A percentile compares a stretch with the other conserved stretches of the same genome.
Conservation (phyloP, 1,139 yeast species). For the Geotrichum siamense region DNA sequence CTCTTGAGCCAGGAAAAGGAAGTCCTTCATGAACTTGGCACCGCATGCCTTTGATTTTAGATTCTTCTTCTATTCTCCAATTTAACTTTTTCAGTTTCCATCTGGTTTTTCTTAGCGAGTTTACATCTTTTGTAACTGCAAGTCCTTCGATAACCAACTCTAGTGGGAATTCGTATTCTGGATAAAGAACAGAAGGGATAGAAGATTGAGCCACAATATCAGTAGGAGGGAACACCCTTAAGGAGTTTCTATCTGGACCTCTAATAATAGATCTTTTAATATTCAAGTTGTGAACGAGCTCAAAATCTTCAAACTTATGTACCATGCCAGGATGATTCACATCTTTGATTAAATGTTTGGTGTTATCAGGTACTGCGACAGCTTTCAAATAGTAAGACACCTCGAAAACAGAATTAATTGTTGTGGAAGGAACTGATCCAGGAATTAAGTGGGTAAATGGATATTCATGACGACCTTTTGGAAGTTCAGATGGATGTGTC, state of each 20-base stretch:
- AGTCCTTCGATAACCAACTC: constrained; percentile 80
- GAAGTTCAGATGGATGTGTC: constrained; percentile 46
- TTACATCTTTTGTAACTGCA: constrained; percentile 38
- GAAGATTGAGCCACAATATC: constrained; percentile 80
- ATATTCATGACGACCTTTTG: constrained; percentile 67
- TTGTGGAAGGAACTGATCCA: constrained; percentile 82
- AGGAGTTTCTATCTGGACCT: constrained; percentile 79
- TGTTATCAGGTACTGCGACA: constrained; percentile 41
- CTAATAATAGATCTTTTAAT: constrained; percentile 70
- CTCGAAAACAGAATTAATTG: constrained; percentile 46
- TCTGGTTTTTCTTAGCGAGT: constrained; percentile 42
- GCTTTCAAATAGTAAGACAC: constrained; percentile 74
- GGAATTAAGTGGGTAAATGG: constrained; percentile 92
- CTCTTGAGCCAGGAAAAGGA: constrained; percentile 4
- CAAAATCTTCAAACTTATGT: not conserved
- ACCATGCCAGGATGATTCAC: constrained; percentile 13
- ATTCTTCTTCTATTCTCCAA: constrained; percentile 87
- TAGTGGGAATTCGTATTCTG: constrained; percentile 75
- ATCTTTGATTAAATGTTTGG: constrained; percentile 11
- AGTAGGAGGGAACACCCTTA: constrained; percentile 93
- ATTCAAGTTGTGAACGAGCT: constrained; percentile 45
- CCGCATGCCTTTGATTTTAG: constrained; percentile 46
- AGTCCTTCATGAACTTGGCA: constrained; percentile 20
- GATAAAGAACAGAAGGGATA: constrained; percentile 82
- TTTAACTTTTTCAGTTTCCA: constrained; percentile 89